A percentile compares a stretch with the other conserved stretches of the same genome.
Conservation (phyloP, 2,329 filamentous ascomycete genomes). For the Aureobasidium sp. region DNA sequence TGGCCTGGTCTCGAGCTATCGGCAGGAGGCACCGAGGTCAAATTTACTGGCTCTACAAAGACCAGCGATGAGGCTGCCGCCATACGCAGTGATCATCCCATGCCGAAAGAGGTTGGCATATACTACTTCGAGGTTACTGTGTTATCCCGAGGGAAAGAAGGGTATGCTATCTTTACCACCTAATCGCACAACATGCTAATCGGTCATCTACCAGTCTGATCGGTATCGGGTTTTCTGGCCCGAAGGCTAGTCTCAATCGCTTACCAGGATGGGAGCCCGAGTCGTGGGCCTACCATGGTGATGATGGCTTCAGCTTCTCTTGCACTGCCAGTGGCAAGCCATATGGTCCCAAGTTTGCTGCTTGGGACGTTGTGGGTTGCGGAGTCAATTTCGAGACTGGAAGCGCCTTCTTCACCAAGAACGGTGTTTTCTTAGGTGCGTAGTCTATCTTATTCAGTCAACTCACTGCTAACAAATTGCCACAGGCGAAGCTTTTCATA, state of each 20-base stretch:
- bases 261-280: slow-evolving; percentile 60
- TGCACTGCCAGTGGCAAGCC: slow-evolving; percentile 50
- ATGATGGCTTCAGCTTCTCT: slow-evolving; percentile 58
- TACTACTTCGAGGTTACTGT: slow-evolving; percentile 85
- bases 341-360: slow-evolving; percentile 55
- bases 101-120: slow-evolving; percentile 83
- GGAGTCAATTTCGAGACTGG: slow-evolving; percentile 58
- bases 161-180: slow-evolving; percentile 39
- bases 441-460: neutral
- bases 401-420: slow-evolving; percentile 59
- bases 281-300: slow-evolving; percentile 61
- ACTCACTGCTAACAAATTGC: slow-evolving; percentile 3
- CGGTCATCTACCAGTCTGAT: slow-evolving; percentile 33
- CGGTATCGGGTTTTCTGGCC: slow-evolving; percentile 55
- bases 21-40: slow-evolving; percentile 65
- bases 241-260: slow-evolving; percentile 52
- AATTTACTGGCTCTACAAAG: slow-evolving; percentile 51
- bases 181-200: slow-evolving; percentile 15
- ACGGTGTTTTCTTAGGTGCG: slow-evolving; percentile 52
- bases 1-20: slow-evolving; percentile 65
- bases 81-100: slow-evolving; percentile 74
- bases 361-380: slow-evolving; percentile 56
- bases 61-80: slow-evolving; percentile 69
- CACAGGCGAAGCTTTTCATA: slow-evolving; percentile 62
- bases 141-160: slow-evolving; percentile 59